A percentile compares a stretch with the other conserved stretches of the same genome.
phyloP scores from a whole-genome alignment of 495 filamentous ascomycete genomes.

The Bacidia rubella region DNA sequence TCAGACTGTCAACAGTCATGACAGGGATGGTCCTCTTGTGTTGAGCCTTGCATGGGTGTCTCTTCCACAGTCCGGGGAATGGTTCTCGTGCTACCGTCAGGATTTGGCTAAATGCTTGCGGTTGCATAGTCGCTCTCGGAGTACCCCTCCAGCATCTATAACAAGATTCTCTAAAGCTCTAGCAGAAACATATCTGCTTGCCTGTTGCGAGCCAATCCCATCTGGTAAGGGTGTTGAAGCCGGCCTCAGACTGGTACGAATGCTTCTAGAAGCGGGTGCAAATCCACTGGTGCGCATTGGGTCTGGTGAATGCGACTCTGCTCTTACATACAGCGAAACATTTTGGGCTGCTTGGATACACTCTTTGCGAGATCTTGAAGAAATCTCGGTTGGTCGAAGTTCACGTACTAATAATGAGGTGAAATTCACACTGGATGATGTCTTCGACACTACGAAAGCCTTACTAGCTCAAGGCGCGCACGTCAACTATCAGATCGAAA shows the following conservation, averaged over 20 bases:
- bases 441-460: not conserved
- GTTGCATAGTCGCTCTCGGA: not conserved
- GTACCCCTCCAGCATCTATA: not conserved
- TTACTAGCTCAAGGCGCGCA: not conserved
- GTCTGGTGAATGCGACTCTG: not conserved
- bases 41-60: not conserved
- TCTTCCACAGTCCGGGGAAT: not conserved
- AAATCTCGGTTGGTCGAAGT: no score
- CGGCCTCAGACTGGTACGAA: not conserved
- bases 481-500: not conserved
- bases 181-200: slow-evolving; percentile 3
- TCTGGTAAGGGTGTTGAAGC: not conserved
- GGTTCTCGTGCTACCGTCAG: not conserved
- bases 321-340: no score
- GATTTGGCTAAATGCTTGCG: not conserved
- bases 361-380: not conserved
- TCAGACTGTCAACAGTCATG: not conserved
- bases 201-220: not conserved
- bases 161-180: not conserved
- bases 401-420: not conserved
- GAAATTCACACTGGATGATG: not conserved
- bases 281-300: slow-evolving; percentile 1
- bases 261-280: slow-evolving; percentile 16
- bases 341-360: not conserved
- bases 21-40: not conserved